These are phyloP conservation scores for Corinectria fuckeliana DNA, from an alignment of 2,329 filamentous ascomycete species.

Conservation along the genomic window DNA sequence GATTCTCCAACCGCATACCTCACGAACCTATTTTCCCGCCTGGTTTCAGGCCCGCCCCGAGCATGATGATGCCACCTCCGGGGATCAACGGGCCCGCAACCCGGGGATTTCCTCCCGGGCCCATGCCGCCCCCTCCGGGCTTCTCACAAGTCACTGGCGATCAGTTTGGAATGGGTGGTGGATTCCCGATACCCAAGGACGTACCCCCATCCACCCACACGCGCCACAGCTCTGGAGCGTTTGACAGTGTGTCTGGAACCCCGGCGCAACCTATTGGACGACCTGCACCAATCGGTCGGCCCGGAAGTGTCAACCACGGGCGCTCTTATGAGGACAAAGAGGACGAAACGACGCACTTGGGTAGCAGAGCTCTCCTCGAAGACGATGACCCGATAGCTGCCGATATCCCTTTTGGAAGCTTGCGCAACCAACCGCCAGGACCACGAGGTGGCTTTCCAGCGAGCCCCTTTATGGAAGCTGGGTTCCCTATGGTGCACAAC, in stretches of 20 bases:
- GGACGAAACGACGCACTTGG: constrained; percentile 81
- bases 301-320: constrained; percentile 72
- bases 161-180: constrained; percentile 41
- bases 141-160: constrained; percentile 42
- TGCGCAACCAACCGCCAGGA: constrained; percentile 60
- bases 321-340: constrained; percentile 62
- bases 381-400: constrained; percentile 66
- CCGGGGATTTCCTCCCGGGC: constrained; percentile 51
- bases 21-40: constrained; percentile 57
- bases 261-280: constrained; percentile 77
- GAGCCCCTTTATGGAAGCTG: constrained; percentile 51
- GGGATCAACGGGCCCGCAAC: constrained; percentile 55
- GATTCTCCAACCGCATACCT: constrained; percentile 65
- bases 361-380: constrained; percentile 86
- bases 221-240: constrained; percentile 75
- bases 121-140: constrained; percentile 47
- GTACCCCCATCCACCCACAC: constrained; percentile 62
- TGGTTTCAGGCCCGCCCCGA: constrained; percentile 53
- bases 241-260: constrained; percentile 61
- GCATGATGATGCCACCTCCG: constrained; percentile 57
- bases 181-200: constrained; percentile 44
- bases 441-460: constrained; percentile 50
- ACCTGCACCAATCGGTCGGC: constrained; percentile 86
- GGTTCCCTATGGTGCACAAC: constrained; percentile 47
- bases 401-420: constrained; percentile 41